These are phyloP conservation scores for Phylloporus gajari DNA, from an alignment of 1,284 basidiomycete genomes.

Conservation along the genomic window DNA sequence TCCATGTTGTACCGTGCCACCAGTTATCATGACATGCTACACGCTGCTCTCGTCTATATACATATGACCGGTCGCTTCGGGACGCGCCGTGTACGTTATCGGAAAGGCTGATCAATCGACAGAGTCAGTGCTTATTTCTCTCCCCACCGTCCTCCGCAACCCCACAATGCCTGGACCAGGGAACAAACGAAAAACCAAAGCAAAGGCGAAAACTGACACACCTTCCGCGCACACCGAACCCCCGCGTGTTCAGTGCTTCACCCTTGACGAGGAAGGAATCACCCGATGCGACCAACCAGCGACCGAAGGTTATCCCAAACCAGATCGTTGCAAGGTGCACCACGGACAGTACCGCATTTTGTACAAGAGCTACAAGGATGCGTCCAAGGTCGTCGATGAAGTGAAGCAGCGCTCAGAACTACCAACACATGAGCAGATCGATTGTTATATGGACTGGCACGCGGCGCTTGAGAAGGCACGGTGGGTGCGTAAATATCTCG, in stretches of 20 bases:
- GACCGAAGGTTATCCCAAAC: slow-evolving; percentile 31
- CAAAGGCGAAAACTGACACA: background rate
- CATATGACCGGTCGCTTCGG: background rate
- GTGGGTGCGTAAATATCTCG: slow-evolving; percentile 39
- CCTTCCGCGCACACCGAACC: background rate
- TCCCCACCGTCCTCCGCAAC: background rate
- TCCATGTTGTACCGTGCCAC: too few species aligned
- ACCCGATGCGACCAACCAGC: slow-evolving; percentile 36
- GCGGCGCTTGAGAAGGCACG: slow-evolving; percentile 34
- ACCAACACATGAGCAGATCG: slow-evolving; percentile 34
- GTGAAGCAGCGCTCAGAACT: slow-evolving; percentile 25
- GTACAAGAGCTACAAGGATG: slow-evolving; percentile 45
- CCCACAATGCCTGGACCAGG: slow-evolving; percentile 4
- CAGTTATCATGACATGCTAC: too few species aligned
- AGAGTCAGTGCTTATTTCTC: background rate
- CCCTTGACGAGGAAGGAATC: slow-evolving; percentile 43
- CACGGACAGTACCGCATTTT: slow-evolving; percentile 41
- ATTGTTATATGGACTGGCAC: slow-evolving; percentile 25
- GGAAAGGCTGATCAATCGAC: background rate
- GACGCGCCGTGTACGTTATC: background rate
- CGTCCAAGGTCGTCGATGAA: slow-evolving; percentile 41
- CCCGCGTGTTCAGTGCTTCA: slow-evolving; percentile 23
- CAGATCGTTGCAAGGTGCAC: slow-evolving; percentile 39
- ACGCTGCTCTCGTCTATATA: too few species aligned
- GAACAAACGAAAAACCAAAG: background rate